Evolutionary conservation across 306 rosid genomes (phyloP).

Genomic region (Prunus dulcis): DNA sequence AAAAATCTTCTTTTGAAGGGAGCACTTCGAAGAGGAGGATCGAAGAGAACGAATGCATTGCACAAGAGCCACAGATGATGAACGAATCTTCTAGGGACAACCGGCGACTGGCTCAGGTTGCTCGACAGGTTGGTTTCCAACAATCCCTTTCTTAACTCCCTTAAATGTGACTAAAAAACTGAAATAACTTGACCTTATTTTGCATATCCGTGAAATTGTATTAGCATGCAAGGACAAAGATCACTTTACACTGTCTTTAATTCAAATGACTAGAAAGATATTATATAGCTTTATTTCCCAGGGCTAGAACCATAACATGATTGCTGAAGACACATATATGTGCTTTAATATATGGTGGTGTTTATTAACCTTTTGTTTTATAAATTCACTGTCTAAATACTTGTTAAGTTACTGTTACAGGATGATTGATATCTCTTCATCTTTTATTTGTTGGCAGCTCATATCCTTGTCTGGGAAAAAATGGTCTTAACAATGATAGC

Average conservation of each 20-base stretch:
- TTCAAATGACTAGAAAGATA: not conserved
- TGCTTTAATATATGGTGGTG: not conserved
- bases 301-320: not conserved
- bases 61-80: slow-evolving; percentile 27
- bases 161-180: slow-evolving; percentile 11
- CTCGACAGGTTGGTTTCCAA: slow-evolving; percentile 52
- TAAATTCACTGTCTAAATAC: not conserved
- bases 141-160: slow-evolving; percentile 10
- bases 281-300: not conserved
- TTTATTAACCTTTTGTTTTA: not conserved
- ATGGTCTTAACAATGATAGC: slow-evolving; percentile 29
- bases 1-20: slow-evolving; percentile 34
- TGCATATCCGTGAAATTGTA: not conserved
- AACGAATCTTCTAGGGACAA: slow-evolving; percentile 42
- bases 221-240: not conserved
- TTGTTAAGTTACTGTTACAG: not conserved
- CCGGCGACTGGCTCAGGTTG: slow-evolving; percentile 49
- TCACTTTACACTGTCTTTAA: not conserved
- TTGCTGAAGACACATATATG: not conserved
- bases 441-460: slow-evolving; percentile 43
- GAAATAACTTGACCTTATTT: not conserved
- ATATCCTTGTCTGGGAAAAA: slow-evolving; percentile 53
- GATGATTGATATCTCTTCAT: slow-evolving; percentile 11
- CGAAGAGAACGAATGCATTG: slow-evolving; percentile 29
- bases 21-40: slow-evolving; percentile 35